These are phyloP conservation scores for Lasiodiplodia theobromae DNA, from an alignment of 2,329 filamentous ascomycete genomes.

Conservation along the genomic window DNA sequence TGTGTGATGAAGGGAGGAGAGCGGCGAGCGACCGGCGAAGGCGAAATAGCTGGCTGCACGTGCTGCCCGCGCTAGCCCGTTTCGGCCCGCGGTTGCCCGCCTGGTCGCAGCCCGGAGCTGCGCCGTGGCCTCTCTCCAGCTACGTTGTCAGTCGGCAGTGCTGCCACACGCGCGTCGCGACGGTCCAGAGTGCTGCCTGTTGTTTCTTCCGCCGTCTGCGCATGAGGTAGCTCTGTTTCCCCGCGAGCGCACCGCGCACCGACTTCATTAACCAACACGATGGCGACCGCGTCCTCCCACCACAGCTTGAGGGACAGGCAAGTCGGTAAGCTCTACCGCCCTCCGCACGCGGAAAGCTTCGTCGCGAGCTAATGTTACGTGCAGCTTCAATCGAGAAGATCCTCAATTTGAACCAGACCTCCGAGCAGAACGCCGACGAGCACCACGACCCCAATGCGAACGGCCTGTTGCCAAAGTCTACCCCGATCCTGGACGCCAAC, in stretches of 20 bases:
- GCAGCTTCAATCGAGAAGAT: slow-evolving; percentile 92
- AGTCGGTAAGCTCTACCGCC: slow-evolving; percentile 63
- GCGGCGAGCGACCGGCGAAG: slow-evolving; percentile 32
- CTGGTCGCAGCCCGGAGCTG: slow-evolving; percentile 8
- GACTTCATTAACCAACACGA: slow-evolving; percentile 44
- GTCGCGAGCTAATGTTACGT: slow-evolving; percentile 32
- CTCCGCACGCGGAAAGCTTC: slow-evolving; percentile 4
- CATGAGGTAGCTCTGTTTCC: slow-evolving; percentile 28
- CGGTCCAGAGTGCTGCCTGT: slow-evolving; percentile 3
- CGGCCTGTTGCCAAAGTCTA: slow-evolving; percentile 70
- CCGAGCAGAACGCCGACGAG: slow-evolving; percentile 60
- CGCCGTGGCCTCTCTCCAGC: slow-evolving; percentile 28
- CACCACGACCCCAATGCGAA: slow-evolving; percentile 68
- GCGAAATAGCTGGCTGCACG: slow-evolving; percentile 29
- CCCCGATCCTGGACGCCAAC: slow-evolving; percentile 83
- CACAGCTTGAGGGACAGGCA: slow-evolving; percentile 74
- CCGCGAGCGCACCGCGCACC: slow-evolving; percentile 40
- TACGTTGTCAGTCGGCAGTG: neutral
- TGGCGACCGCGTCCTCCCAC: slow-evolving; percentile 56
- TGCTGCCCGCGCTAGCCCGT: slow-evolving; percentile 22
- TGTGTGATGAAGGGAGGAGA: slow-evolving; percentile 32
- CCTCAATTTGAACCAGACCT: slow-evolving; percentile 84
- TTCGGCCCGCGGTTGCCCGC: slow-evolving; percentile 8
- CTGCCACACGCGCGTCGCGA: slow-evolving; percentile 20
- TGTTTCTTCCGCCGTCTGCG: slow-evolving; percentile 10